A percentile compares a stretch with the other conserved stretches of the same genome.
These are phyloP conservation scores for Gleditsia sinensis DNA, from an alignment of 306 rosid species.

Conservation along the genomic window DNA sequence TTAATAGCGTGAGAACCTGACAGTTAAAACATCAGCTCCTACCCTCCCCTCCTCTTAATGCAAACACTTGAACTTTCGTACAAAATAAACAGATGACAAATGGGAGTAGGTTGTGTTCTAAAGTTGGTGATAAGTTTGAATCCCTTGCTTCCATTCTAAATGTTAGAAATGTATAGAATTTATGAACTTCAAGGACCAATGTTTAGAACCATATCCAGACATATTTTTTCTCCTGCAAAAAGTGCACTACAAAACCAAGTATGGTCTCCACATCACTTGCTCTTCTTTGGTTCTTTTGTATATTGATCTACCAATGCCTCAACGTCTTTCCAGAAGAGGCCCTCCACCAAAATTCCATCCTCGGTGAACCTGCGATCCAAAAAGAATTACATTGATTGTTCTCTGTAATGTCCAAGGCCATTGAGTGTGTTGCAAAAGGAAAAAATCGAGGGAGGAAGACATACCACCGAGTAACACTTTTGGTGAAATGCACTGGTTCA, in stretches of 20 bases:
- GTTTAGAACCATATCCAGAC: conserved; percentile 28
- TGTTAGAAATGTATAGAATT: conserved; percentile 36
- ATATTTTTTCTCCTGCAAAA: conserved; percentile 31
- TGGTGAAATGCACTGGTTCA: conserved; percentile 52
- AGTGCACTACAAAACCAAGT: conserved; percentile 4
- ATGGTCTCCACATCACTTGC: conserved; percentile 35
- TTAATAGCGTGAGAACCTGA: too few relatives aligned
- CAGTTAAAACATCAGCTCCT: background rate
- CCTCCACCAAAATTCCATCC: conserved; percentile 65
- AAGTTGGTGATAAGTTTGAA: conserved; percentile 34
- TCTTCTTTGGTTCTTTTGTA: conserved; percentile 57
- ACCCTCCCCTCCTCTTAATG: background rate
- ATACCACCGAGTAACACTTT: conserved; percentile 57
- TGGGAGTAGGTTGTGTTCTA: conserved; percentile 25
- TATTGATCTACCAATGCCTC: conserved; percentile 53
- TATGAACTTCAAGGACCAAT: background rate
- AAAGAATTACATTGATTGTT: conserved; percentile 18
- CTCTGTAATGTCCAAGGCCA: background rate
- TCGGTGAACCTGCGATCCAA: conserved; percentile 59
- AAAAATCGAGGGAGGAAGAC: background rate
- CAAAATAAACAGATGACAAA: conserved; percentile 17
- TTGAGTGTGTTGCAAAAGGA: background rate
- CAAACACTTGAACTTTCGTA: too few relatives aligned
- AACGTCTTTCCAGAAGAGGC: conserved; percentile 66
- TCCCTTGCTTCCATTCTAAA: conserved; percentile 32